Conservation (phyloP, 192 early-diverging fungal species). For the Gaertneriomyces semiglobifer region DNA sequence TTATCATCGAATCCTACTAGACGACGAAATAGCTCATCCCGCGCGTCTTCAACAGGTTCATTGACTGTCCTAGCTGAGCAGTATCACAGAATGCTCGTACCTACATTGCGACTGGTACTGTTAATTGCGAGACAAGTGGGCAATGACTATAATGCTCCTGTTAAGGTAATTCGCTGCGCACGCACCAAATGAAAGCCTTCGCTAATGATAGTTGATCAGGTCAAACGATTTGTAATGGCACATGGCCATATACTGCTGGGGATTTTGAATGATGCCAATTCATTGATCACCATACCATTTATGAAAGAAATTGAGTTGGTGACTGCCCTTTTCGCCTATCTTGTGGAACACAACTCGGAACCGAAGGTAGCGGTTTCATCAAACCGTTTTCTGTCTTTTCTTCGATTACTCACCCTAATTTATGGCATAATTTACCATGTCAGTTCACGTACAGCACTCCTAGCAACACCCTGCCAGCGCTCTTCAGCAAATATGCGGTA, state of each 20-base stretch:
- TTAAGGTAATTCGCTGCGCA: slow-evolving; percentile 36
- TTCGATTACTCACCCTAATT: not conserved
- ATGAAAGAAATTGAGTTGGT: slow-evolving; percentile 51
- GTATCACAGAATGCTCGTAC: slow-evolving; percentile 64
- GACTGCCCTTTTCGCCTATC: slow-evolving; percentile 32
- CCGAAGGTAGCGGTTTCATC: not conserved
- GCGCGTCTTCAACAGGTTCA: not conserved
- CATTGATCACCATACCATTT: slow-evolving; percentile 38
- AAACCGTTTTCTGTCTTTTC: not conserved
- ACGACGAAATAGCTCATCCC: not conserved
- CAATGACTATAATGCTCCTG: slow-evolving; percentile 40
- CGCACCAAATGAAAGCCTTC: slow-evolving; percentile 17
- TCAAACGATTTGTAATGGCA: slow-evolving; percentile 35
- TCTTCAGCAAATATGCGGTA: not conserved
- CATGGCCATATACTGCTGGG: slow-evolving; percentile 52
- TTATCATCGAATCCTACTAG: not conserved
- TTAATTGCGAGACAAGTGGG: slow-evolving; percentile 46
- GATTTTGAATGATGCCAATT: slow-evolving; percentile 42
- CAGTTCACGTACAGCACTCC: not conserved
- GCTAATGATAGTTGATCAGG: slow-evolving; percentile 10
- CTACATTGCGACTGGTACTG: slow-evolving; percentile 57
- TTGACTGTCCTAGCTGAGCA: slow-evolving; percentile 38
- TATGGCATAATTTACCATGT: not conserved
- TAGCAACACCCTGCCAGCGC: not conserved
- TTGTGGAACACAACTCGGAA: slow-evolving; percentile 2